Percentiles rank a stretch among this genome's conserved stretches.
phyloP scores from a whole-genome alignment of 768 basidiomycete genomes.

The Phlegmacium glaucopus region DNA sequence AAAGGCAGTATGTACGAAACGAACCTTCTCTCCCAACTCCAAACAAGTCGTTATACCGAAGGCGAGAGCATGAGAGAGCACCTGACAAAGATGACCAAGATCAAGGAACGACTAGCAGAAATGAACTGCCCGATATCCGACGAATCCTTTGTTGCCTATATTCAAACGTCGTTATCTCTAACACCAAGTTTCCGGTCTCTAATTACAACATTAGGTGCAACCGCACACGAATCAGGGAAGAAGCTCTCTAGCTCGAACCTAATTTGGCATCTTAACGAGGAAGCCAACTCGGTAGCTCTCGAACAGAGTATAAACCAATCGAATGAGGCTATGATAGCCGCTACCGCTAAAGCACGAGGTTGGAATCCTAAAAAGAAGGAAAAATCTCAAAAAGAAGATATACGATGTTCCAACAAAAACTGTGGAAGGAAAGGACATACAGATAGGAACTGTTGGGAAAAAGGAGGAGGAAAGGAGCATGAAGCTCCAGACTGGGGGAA shows the following conservation, averaged over 20 bases:
- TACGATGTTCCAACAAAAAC: too few species aligned
- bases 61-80: conserved; percentile 16
- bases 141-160: conserved; percentile 8
- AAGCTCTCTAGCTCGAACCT: conserved; percentile 4
- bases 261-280: conserved; percentile 9
- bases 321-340: conserved; percentile 16
- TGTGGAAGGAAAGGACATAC: conserved; percentile 26
- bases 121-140: conserved; percentile 6
- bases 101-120: conserved; percentile 29
- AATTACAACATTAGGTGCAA: conserved; percentile 13
- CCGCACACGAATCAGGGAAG: conserved; percentile 4
- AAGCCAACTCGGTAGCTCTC: conserved; percentile 7
- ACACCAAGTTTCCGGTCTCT: conserved; percentile 10
- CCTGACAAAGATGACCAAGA: conserved; percentile 10
- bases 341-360: neutral
- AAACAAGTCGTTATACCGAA: conserved; percentile 13
- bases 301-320: conserved; percentile 12
- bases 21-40: conserved; percentile 18
- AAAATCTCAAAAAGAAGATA: conserved; percentile 7
- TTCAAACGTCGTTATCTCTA: conserved; percentile 14
- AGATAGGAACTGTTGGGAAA: conserved; percentile 25
- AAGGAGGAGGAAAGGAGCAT: conserved; percentile 29
- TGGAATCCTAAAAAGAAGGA: conserved; percentile 8
- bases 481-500: too few species aligned
- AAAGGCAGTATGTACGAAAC: conserved; percentile 18